Base-by-base conservation (phyloP, 129 eudicot species). In the Erigeron canadensis region DNA sequence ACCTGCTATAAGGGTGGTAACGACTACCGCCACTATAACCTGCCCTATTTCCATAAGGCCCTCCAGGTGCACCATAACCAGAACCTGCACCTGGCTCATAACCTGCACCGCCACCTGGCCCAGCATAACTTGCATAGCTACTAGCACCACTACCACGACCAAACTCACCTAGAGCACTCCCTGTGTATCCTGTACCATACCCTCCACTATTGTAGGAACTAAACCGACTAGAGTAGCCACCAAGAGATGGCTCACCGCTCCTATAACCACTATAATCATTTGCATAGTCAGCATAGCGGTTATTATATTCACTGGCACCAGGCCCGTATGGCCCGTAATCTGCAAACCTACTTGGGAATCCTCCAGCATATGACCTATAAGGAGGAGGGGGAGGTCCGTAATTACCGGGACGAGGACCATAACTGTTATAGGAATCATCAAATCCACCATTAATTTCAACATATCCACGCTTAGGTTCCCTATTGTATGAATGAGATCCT, bases 1-100 rank as follows among this genome's bases (percentile, higher is more conserved):
- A 89, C 82, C 98, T 87, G 81, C 87, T 82, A 65, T 91, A 91
- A 42, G 97, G 97, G 80, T 91, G 97, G 77, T 84, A 91, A 54
- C 97, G 97, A 77, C 91, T 83, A 78, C 62, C 66, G 67, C 70
- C 70, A 65, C 70, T 82, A 22, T 85, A 84, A 76, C 85, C 74
- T 6, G 89, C 84, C 76, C 82, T 81, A 50, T 81, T 70, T 62
- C 79, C 86, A 75, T 78, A 84, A 51, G 69, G 69, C 1, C 69
- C 69, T 7, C 69, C 69, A 0, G 5, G 34, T 39, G 50, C 69
- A 63, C 48, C 68, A 79, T 84, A 91, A 56, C 87, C 84, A 63
- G 92, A 84, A 54, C 83, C 56, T 9, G 90, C 88, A 77, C 79
- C 75, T 10, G 80, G 85, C 79, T 85, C 92, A 70, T 82, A 84